These are phyloP conservation scores for Pelagophyceae sp. DNA, from an alignment of 352 stramenopile species.

Conservation along the genomic window DNA sequence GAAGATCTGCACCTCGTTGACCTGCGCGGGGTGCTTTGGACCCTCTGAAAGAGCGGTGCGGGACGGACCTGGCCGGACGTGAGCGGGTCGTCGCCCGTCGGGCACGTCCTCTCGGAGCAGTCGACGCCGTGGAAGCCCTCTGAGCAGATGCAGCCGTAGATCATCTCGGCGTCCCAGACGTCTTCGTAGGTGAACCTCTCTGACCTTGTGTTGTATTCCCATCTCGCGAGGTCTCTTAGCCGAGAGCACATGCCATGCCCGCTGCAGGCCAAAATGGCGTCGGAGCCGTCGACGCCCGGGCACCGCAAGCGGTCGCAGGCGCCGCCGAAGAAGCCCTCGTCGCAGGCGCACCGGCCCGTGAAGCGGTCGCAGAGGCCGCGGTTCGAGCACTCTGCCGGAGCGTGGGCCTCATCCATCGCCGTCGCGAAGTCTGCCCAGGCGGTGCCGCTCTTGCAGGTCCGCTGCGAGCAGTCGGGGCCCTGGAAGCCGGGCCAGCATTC, in stretches of 20 bases:
- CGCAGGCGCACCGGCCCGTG: conserved; percentile 61
- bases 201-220: conserved; percentile 36
- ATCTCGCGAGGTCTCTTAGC: conserved; percentile 36
- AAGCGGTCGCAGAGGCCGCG: conserved; percentile 53
- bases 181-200: conserved; percentile 37
- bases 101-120: conserved; percentile 64
- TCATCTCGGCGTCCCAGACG: conserved; percentile 47
- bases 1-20: conserved; percentile 68
- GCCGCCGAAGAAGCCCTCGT: conserved; percentile 48
- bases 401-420: conserved; percentile 54
- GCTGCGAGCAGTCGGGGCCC: conserved; percentile 32
- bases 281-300: conserved; percentile 30
- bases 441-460: conserved; percentile 46
- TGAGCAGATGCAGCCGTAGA: conserved; percentile 67
- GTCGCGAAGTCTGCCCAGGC: conserved; percentile 64
- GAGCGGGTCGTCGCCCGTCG: conserved; percentile 54
- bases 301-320: conserved; percentile 61
- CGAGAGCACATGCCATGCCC: conserved; percentile 42
- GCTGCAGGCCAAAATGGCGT: conserved; percentile 39
- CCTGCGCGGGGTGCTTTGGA: no score
- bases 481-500: conserved; percentile 25
- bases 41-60: no score
- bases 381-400: conserved; percentile 64
- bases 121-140: conserved; percentile 70
- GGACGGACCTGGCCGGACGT: conserved; percentile 55